A percentile compares a stretch with the other conserved stretches of the same genome.
phyloP scores from a whole-genome alignment of 2,329 filamentous ascomycete species.

The Aspergillus pseudoterreus region DNA sequence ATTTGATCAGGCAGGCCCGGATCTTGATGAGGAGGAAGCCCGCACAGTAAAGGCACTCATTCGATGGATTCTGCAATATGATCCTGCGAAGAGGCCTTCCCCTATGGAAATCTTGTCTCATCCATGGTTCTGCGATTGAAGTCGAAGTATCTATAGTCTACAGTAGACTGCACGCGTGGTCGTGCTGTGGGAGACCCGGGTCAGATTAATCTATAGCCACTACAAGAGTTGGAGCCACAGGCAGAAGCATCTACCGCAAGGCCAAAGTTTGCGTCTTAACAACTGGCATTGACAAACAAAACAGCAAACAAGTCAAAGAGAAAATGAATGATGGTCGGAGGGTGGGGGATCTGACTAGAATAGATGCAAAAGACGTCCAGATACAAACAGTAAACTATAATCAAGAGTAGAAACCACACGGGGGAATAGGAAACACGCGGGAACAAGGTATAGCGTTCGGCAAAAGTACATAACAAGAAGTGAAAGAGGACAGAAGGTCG shows the following conservation, averaged over 20 bases:
- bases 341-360: slow-evolving; percentile 25
- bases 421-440: slow-evolving; percentile 23
- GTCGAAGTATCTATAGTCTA: neutral
- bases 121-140: slow-evolving; percentile 26
- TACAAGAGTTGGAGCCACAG: too few relatives aligned
- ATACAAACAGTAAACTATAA: slow-evolving; percentile 16
- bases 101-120: slow-evolving; percentile 23
- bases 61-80: slow-evolving; percentile 27
- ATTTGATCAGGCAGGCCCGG: slow-evolving; percentile 20
- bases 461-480: slow-evolving; percentile 40
- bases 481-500: slow-evolving; percentile 25
- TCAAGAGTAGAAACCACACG: slow-evolving; percentile 15
- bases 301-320: slow-evolving; percentile 11
- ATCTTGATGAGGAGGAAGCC: slow-evolving; percentile 24
- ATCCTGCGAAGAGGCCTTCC: slow-evolving; percentile 24
- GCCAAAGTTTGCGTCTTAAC: neutral
- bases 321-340: slow-evolving; percentile 16
- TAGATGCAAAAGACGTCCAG: slow-evolving; percentile 15
- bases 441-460: slow-evolving; percentile 34
- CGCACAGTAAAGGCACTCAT: slow-evolving; percentile 22
- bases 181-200: too few relatives aligned
- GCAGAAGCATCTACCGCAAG: too few relatives aligned
- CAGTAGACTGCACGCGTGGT: too few relatives aligned
- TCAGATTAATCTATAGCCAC: too few relatives aligned
- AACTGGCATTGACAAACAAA: slow-evolving; percentile 22